Evolutionary conservation across 768 basidiomycete genomes (phyloP).

Genomic region (Candolleomyces efflorescens): DNA sequence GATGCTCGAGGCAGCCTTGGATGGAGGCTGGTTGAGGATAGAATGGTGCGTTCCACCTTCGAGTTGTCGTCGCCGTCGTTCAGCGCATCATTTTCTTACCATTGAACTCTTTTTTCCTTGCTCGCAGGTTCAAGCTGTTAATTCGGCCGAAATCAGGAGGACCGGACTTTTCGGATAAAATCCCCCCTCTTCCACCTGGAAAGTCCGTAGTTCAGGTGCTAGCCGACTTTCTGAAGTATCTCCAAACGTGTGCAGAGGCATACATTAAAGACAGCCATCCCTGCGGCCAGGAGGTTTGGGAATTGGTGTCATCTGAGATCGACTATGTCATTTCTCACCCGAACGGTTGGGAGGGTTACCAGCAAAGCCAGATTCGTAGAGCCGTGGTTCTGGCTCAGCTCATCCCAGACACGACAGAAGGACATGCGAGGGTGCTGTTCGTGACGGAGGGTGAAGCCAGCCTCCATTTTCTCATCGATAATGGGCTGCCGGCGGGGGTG

Average conservation of each 20-base stretch:
- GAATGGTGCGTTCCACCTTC: conserved; percentile 44
- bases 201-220: conserved; percentile 6
- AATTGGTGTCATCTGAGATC: conserved; percentile 15
- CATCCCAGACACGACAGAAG: conserved; percentile 11
- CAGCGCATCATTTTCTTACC: conserved; percentile 3
- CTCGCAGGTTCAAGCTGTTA: conserved; percentile 13
- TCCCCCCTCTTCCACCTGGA: conserved; percentile 7
- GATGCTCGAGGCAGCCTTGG: conserved; percentile 32
- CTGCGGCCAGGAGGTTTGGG: conserved; percentile 8
- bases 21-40: conserved; percentile 40
- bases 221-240: conserved; percentile 11
- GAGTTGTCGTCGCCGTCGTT: conserved; percentile 30
- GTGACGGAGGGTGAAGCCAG: conserved; percentile 12
- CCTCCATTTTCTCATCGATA: conserved; percentile 5
- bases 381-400: conserved; percentile 11
- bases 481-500: conserved; percentile 5
- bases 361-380: conserved; percentile 10
- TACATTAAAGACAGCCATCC: conserved; percentile 10
- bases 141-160: conserved; percentile 7
- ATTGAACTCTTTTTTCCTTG: neutral
- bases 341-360: conserved; percentile 13
- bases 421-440: conserved; percentile 3
- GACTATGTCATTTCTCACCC: conserved; percentile 17
- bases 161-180: neutral
- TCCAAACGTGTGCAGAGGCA: conserved; percentile 1